These are phyloP conservation scores for Ceratobasidium sp. DNA, from an alignment of 1,284 basidiomycete genomes.

Conservation along the genomic window DNA sequence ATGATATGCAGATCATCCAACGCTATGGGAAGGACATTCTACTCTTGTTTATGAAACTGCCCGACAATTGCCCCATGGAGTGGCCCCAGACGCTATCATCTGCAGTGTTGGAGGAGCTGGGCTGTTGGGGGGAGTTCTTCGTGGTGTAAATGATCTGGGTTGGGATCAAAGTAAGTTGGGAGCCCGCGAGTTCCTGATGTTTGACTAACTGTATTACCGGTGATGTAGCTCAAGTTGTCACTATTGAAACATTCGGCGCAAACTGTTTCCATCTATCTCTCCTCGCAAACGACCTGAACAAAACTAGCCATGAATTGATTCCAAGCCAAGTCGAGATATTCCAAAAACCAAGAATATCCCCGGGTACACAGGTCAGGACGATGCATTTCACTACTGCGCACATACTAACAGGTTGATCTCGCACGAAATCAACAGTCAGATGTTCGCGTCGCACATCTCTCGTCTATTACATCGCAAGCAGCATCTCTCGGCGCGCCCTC, in stretches of 20 bases:
- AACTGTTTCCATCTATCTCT: conserved; percentile 76
- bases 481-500: conserved; percentile 73
- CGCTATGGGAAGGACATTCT: conserved; percentile 74
- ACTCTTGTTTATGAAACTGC: conserved; percentile 71
- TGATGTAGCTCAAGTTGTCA: conserved; percentile 67
- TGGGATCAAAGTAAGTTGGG: conserved; percentile 54
- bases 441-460: conserved; percentile 63
- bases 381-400: too few species aligned
- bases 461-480: conserved; percentile 65
- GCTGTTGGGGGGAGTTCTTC: conserved; percentile 69
- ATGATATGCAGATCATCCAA: conserved; percentile 59
- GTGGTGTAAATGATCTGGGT: conserved; percentile 63
- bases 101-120: conserved; percentile 80
- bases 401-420: too few species aligned
- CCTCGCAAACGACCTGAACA: conserved; percentile 44
- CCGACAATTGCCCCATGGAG: conserved; percentile 55
- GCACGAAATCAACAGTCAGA: too few species aligned
- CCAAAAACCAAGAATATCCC: background rate
- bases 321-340: conserved; percentile 1
- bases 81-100: conserved; percentile 71
- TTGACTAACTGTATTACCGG: background rate
- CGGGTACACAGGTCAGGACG: background rate
- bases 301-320: background rate
- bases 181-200: background rate
- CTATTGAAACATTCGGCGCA: conserved; percentile 68